Percentiles rank a stretch among this genome's conserved stretches.
Conservation (phyloP, 495 filamentous ascomycete species). For the Penicillium desertorum region DNA sequence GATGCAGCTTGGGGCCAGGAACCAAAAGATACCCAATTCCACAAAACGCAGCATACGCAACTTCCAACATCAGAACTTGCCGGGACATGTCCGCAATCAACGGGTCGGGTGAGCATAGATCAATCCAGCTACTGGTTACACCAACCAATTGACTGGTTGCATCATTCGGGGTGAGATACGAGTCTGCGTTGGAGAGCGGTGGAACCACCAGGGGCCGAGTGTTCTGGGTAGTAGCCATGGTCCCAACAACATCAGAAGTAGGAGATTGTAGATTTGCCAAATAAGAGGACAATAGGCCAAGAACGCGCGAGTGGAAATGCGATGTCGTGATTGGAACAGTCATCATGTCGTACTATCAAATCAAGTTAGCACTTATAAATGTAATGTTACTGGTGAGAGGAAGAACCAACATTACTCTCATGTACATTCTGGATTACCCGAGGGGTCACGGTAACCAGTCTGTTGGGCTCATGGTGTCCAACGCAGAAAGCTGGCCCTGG, state of each 20-base stretch:
- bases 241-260: conserved; percentile 34
- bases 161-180: conserved; percentile 67
- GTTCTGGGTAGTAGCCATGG: conserved; percentile 39
- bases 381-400: not conserved
- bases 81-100: conserved; percentile 77
- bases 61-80: conserved; percentile 85
- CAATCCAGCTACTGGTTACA: conserved; percentile 83
- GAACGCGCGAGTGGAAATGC: conserved; percentile 75
- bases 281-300: conserved; percentile 59
- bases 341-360: conserved; percentile 81
- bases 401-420: conserved; percentile 49
- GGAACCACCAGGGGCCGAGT: conserved; percentile 58
- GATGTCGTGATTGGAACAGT: conserved; percentile 84
- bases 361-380: conserved; percentile 14
- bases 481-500: conserved; percentile 68
- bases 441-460: conserved; percentile 59
- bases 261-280: conserved; percentile 41
- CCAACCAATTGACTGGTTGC: conserved; percentile 69
- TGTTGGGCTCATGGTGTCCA: conserved; percentile 77
- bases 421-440: conserved; percentile 66
- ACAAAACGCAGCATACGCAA: conserved; percentile 93
- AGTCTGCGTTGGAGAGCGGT: conserved; percentile 70
- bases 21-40: conserved; percentile 81
- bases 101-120: conserved; percentile 80
- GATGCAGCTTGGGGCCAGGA: conserved; percentile 64